Base-by-base conservation (phyloP, 345 rosid genomes). In the Camelina laxa region DNA sequence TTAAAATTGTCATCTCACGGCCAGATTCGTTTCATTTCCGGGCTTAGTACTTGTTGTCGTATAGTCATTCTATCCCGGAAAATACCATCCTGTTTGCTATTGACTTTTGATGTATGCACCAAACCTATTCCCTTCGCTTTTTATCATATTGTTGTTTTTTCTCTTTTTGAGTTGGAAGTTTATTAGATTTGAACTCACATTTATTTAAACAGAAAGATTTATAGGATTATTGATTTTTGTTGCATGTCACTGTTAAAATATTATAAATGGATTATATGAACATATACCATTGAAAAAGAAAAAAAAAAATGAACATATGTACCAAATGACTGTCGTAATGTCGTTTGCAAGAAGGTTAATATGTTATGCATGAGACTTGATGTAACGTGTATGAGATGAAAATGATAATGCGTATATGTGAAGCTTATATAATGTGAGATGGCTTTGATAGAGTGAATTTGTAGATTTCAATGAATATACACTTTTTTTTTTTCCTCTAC, bases 1-100 rank as follows among this genome's bases (percentile, higher is more conserved):
- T 57, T 58, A 8, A 57, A 48, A 36, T 66, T 48, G 60, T 6
- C 54, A 49, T 20, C 7, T 66, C 51, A 36, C 60, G 44, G 59
- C 73, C 53, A 75, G 35, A 59, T 67, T 58, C 68, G 33, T 58
- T 66, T 67, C 53, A 75, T 59, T 27, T 48, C 58, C 22, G 17
- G 55, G 14, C 38, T 65, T 65, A 47, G 51, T 22, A 64, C 38
- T 27, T 65, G 15, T 19, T 19, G 39, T 74, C 66, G 36, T 48
- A 49, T 60, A 21, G 49, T 36, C 7, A 22, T 50, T 9, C 48
- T 9, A 2, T 45, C 57, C 64, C 8, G 8, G 7, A 16, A 22
- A 10, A 48, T 39, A 45, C 49, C 61, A 58, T 65, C 58, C 2
- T 73, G 58, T 16, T 65, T 73, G 65, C 45, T 73, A 31, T 12